These are phyloP conservation scores for Rhododendron mucronatum DNA, from an alignment of 148 eudicot species.

Conservation along the genomic window DNA sequence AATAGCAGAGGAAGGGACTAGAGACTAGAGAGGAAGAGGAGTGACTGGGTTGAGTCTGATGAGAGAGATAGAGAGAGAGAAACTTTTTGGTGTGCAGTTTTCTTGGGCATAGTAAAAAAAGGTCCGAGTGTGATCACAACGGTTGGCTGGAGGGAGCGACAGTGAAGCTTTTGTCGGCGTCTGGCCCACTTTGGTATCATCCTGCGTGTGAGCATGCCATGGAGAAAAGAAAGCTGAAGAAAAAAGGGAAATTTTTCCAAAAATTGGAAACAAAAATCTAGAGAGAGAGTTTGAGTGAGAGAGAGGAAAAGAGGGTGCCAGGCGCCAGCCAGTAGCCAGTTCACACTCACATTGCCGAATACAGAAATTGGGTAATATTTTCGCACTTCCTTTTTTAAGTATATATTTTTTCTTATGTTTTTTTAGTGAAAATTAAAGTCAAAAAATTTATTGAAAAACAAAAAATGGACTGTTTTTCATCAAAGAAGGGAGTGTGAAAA, in stretches of 20 bases:
- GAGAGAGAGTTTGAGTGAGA: neutral
- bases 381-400: too few relatives aligned
- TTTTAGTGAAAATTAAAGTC: too few relatives aligned
- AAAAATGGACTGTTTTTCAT: too few relatives aligned
- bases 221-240: neutral
- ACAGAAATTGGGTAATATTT: too few relatives aligned
- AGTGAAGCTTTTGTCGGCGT: neutral
- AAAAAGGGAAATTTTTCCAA: neutral
- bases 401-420: too few relatives aligned
- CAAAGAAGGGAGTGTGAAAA: too few relatives aligned
- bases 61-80: neutral
- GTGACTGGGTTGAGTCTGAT: neutral
- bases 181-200: neutral
- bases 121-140: neutral
- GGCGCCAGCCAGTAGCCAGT: constrained; percentile 4
- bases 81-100: neutral
- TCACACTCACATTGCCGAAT: neutral
- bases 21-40: neutral
- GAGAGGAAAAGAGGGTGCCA: neutral
- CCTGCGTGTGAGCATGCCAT: neutral
- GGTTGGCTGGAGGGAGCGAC: neutral
- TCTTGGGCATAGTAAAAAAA: neutral
- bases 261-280: neutral
- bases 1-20: neutral
- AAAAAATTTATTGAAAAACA: too few relatives aligned